Evolutionary conservation across 2,329 filamentous ascomycete species (phyloP).

Genomic region (Ophiostoma perfectum): DNA sequence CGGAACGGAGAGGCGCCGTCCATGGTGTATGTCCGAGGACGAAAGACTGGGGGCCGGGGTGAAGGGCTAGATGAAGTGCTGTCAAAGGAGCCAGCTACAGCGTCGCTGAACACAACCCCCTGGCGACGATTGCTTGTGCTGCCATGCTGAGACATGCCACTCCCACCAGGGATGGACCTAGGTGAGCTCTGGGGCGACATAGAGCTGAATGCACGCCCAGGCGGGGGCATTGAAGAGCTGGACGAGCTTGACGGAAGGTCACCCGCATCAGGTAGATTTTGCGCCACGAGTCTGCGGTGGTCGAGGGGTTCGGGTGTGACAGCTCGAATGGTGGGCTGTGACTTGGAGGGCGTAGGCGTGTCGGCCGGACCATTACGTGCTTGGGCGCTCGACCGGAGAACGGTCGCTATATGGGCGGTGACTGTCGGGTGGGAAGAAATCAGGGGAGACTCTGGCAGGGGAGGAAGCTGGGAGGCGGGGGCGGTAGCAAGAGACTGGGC

Average conservation of each 20-base stretch:
- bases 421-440: constrained; percentile 27
- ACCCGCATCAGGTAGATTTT: constrained; percentile 28
- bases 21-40: constrained; percentile 55
- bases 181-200: constrained; percentile 45
- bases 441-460: constrained; percentile 30
- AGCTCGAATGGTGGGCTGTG: constrained; percentile 51
- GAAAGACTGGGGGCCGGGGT: constrained; percentile 37
- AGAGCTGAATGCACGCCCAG: constrained; percentile 34
- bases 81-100: constrained; percentile 48
- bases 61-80: constrained; percentile 41
- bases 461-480: constrained; percentile 24
- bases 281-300: constrained; percentile 27
- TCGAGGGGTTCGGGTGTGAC: constrained; percentile 59
- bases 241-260: constrained; percentile 11
- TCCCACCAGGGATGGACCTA: constrained; percentile 41
- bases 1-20: constrained; percentile 46
- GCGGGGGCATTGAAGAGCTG: constrained; percentile 25
- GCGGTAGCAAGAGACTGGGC: not conserved
- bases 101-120: constrained; percentile 57
- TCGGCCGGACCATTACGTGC: not conserved
- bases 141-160: constrained; percentile 25
- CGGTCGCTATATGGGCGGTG: constrained; percentile 24
- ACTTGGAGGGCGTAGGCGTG: not conserved
- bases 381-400: constrained; percentile 28
- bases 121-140: constrained; percentile 41